Conservation (phyloP, 169 alveolate species). For the Plasmodium knowlesi region DNA sequence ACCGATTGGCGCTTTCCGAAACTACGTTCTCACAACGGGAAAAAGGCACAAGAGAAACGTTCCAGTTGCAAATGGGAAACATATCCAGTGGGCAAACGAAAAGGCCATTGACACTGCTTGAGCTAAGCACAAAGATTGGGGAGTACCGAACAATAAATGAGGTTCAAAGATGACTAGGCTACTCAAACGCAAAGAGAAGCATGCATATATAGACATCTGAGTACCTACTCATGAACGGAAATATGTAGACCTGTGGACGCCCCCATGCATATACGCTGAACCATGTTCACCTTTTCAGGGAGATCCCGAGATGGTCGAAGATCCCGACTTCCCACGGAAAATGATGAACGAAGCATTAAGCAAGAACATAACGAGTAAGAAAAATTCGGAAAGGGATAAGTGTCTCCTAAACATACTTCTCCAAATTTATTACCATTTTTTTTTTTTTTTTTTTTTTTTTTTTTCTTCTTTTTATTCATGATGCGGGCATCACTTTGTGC, state of each 20-base stretch:
- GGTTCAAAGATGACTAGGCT: background rate
- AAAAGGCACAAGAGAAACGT: background rate
- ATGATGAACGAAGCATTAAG: constrained; percentile 76
- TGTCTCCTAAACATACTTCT: background rate
- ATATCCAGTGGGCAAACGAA: constrained; percentile 43
- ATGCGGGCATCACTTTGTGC: background rate
- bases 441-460: background rate
- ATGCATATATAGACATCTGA: background rate
- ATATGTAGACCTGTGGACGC: background rate
- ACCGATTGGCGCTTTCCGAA: background rate
- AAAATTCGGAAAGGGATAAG: constrained; percentile 59
- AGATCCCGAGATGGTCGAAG: constrained; percentile 81
- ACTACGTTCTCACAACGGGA: background rate
- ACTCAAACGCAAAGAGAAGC: background rate
- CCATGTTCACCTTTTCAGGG: constrained; percentile 69
- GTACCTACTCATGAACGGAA: background rate
- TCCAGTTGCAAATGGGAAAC: constrained; percentile 39
- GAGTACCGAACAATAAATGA: constrained; percentile 64
- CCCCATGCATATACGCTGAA: background rate
- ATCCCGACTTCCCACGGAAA: constrained; percentile 80
- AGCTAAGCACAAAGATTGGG: constrained; percentile 64
- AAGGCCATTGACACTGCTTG: constrained; percentile 40
- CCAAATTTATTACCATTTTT: background rate
- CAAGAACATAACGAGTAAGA: constrained; percentile 75
- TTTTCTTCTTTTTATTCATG: background rate